Evolutionary conservation across 2,329 filamentous ascomycete genomes (phyloP), one percentile per base, ranked within the genome.

Genomic region (Geoglossum cookeanum): DNA sequence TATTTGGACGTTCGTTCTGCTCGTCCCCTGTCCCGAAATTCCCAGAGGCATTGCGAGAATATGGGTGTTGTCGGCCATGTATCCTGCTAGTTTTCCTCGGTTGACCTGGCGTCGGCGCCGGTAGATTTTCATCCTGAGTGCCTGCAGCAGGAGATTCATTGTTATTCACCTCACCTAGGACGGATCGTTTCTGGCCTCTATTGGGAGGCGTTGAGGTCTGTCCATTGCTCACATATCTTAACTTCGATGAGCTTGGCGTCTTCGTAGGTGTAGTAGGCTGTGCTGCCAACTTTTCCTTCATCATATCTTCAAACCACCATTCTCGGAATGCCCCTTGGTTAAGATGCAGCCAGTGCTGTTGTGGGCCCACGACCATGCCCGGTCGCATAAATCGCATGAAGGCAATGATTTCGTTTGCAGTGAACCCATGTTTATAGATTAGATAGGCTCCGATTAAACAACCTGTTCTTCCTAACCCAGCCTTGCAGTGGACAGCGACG

Each of bases 341-440:
- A 61, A 98, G 79, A 68, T 98, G 92, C 57, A 98, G 79, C 92
- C 92, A 98, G 72, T 98, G 92, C 72, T 98, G 92, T 68, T 98
- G 92, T 44, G 92, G 92, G 0, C 92, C 92, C 56, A 98, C 92
- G 5, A 98, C 92, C 92, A 98, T 98, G 56, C 92, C 92, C 0
- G 92, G 92, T 59, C 91, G 80, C 91, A 97, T 97, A 73, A 98
- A 98, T 60, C 91, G 84, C 91, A 98, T 97, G 70, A 90, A 98
- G 2, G 90, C 86, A 68, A 97, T 97, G 65, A 95, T 81, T 72
- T 96, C 91, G 67, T 97, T 95, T 62, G 92, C 92, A 4, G 91
- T 97, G 71, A 97, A 98, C 58, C 88, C 92, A 69, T 97, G 85
- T 62, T 90, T 82, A 75, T 98, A 98, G 67, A 98, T 97, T 60